Conservation (phyloP, 345 rosid genomes). For the Gossypium thurberi region DNA sequence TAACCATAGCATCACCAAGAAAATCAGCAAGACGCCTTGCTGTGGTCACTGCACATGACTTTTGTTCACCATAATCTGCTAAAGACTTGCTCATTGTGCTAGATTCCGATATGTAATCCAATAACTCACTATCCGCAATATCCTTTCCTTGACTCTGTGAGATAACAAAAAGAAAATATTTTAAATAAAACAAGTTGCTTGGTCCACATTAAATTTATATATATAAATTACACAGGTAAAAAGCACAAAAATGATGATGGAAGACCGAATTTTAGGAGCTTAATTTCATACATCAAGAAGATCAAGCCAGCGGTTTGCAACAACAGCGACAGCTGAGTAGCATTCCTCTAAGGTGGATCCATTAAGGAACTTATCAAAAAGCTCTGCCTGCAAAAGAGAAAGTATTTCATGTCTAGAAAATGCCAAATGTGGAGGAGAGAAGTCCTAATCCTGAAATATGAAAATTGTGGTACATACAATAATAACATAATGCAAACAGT, state of each 20-base stretch:
- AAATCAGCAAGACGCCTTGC: conserved; percentile 92
- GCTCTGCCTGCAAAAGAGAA: conserved; percentile 63
- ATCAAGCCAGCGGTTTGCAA: conserved; percentile 98
- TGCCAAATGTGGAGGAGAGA: background rate
- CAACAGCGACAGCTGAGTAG: conserved; percentile 86
- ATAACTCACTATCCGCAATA: conserved; percentile 84
- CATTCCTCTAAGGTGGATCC: conserved; percentile 90
- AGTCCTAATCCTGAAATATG: background rate
- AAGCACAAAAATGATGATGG: background rate
- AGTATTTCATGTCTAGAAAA: background rate
- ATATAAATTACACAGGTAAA: background rate
- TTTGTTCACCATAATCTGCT: conserved; percentile 89
- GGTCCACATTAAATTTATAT: conserved; percentile 5
- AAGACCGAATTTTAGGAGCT: conserved; percentile 1
- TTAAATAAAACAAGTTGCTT: conserved; percentile 8
- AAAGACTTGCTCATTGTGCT: conserved; percentile 99
- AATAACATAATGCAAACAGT: background rate
- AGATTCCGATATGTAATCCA: conserved; percentile 95
- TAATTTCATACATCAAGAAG: conserved; percentile 69
- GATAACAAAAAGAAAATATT: conserved; percentile 18
- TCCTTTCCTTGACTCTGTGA: conserved; percentile 84
- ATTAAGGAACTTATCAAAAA: conserved; percentile 88
- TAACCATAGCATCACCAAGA: conserved; percentile 91
- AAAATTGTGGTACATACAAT: background rate
- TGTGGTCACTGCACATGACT: conserved; percentile 97